phyloP scores from a whole-genome alignment of 116 monocot species.

The Posidonia oceanica region DNA sequence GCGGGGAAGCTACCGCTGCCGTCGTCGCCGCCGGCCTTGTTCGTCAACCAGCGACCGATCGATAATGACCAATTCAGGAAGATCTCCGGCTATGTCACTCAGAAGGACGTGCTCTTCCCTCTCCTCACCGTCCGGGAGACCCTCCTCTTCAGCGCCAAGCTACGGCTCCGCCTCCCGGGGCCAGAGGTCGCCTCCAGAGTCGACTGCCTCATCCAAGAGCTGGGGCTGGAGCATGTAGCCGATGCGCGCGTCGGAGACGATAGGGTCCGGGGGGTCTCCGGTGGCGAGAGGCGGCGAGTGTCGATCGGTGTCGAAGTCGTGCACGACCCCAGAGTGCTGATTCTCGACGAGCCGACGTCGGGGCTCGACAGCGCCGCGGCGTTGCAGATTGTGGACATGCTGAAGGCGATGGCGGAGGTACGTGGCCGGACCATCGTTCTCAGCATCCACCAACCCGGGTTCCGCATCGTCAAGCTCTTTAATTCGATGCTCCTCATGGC shows the following conservation, averaged over 20 bases:
- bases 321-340: conserved; percentile 56
- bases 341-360: conserved; percentile 93
- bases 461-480: conserved; percentile 60
- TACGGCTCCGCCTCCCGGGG: conserved; percentile 23
- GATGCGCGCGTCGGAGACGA: conserved; percentile 30
- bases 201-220: conserved; percentile 43
- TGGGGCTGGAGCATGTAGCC: conserved; percentile 41
- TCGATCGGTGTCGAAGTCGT: conserved; percentile 80
- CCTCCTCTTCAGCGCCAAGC: conserved; percentile 39
- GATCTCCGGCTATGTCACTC: conserved; percentile 9
- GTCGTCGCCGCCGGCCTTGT: neutral
- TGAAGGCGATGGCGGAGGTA: conserved; percentile 63
- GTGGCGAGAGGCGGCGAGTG: conserved; percentile 72
- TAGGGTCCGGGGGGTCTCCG: conserved; percentile 46
- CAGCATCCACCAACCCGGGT: conserved; percentile 90
- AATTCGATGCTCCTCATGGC: conserved; percentile 58
- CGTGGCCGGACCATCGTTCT: conserved; percentile 70
- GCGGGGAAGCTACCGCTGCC: conserved; percentile 21
- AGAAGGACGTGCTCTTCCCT: conserved; percentile 16
- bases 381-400: conserved; percentile 54
- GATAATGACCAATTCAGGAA: neutral
- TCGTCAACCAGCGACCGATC: conserved; percentile 1
- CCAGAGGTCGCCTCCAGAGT: conserved; percentile 14
- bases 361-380: conserved; percentile 85
- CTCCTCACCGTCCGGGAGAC: conserved; percentile 63